Base-by-base conservation (phyloP, 2,329 filamentous ascomycete species). In the Xylariaceae sp. region DNA sequence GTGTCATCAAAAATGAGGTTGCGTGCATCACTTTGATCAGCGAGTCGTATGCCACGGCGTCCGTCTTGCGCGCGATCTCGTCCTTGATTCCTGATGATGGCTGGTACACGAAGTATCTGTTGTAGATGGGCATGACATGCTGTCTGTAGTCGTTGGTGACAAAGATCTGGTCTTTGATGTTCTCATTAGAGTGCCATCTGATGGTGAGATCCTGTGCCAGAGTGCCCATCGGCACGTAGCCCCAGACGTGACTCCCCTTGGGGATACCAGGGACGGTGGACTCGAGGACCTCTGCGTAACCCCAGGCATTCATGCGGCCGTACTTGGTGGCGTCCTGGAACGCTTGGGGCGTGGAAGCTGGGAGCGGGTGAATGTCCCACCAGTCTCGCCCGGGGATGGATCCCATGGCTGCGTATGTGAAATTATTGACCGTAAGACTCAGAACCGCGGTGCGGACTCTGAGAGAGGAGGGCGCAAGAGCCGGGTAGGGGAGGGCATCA, bases 231-330 rank as follows among this genome's bases (percentile, higher is more conserved):
- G 75, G 72, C 57, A 74, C 69, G 55, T 67, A 75, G 1, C 33
- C 15, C 33, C 33, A 36, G 0, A 77, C 50, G 1, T 67, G 55
- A 1, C 64, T 63, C 6, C 69, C 73, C 2, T 49, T 41, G 1
- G 60, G 41, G 1, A 76, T 57, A 6, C 53, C 59, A 2, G 62
- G 44, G 5, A 72, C 60, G 0, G 63, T 75, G n/a, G 67, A 72
- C 4, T 72, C 70, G 6, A 71, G 40, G 5, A 76, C 67, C 19
- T 66, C 60, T 7, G 67, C 74, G 47, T 71, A 75, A 0, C 75
- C 75, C 74, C 75, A 78, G n/a, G 68, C 71, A 38, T 71, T 70
- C 11, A 73, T 71, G 50, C 75, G 72, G 4, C 73, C 74, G 64
- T 73, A 77, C n/a, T 58, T 56, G 2, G 59, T 40, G 4, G 44